Base-by-base conservation (phyloP, 352 stramenopile genomes). In the Phytopythium cucurbitacearum region DNA sequence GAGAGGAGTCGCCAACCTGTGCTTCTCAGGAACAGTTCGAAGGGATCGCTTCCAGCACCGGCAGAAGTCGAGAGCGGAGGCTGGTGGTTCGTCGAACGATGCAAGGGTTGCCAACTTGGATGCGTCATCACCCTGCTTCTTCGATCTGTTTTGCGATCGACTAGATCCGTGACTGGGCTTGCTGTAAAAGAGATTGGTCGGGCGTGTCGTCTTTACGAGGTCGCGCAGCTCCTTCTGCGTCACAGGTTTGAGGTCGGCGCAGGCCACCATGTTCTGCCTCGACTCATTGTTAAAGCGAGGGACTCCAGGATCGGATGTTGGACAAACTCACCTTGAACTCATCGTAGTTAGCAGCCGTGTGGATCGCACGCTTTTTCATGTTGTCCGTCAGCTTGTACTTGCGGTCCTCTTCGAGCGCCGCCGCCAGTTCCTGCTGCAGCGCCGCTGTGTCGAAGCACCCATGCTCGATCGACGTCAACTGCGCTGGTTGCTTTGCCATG, bases 281-380 rank as follows among this genome's bases (percentile, higher is more conserved):
- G 21, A 28, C 21, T 2, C 28, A 48, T 5, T 1, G 32, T 12
- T 1, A 35, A 46, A 3, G 50, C 33, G 4, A 53, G n/a, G 13
- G 15, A 39, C 10, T 49, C 35, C 16, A 43, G 21, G 4, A 12
- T 10, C 46, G 33, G 15, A 1, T 28, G 16, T 4, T 35, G 28
- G 40, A 40, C 9, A n/a, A 36, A 9, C 21, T 43, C 21, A 91
- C 85, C 65, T 88, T 89, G 62, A 95, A 93, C 51, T 95, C 85
- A 53, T 95, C 81, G 60, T 94, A 95, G 69, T 63, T 93, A 5
- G 69, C 61, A 2, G 85, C 83, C 0, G 81, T 91, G 59, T 92
- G 83, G 58, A 94, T 95, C 45, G 85, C 85, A 4, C 83, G 85
- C 60, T 95, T 95, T 65, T 95, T 95, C 76, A 90, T 89, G 43